Evolutionary conservation across 257 asterid genomes (phyloP).

Genomic region (Mitragyna speciosa): DNA sequence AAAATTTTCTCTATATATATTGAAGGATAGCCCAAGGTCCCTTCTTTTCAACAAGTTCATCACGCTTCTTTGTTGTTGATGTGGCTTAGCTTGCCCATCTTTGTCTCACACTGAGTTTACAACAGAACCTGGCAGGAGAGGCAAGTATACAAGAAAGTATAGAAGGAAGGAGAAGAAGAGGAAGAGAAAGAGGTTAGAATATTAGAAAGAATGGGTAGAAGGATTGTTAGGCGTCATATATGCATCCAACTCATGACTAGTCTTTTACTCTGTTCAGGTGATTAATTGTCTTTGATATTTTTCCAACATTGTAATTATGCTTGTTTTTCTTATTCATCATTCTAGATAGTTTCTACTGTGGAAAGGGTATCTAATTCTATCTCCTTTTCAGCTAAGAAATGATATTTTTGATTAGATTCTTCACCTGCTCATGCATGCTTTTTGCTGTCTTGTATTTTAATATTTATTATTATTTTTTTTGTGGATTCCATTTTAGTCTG

Average conservation of each 20-base stretch:
- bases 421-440: constrained; percentile 5
- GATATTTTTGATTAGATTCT: constrained; percentile 14
- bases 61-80: constrained; percentile 34
- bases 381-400: constrained; percentile 13
- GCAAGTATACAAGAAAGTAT: background rate
- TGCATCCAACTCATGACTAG: constrained; percentile 40
- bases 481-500: background rate
- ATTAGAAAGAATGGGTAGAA: constrained; percentile 40
- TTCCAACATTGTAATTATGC: background rate
- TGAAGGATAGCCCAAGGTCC: constrained; percentile 29
- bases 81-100: constrained; percentile 27
- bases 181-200: constrained; percentile 18
- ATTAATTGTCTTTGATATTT: constrained; percentile 5
- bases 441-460: constrained; percentile 18
- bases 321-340: background rate
- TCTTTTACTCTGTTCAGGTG: constrained; percentile 56
- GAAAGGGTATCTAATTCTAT: constrained; percentile 17
- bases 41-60: constrained; percentile 36
- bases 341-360: background rate
- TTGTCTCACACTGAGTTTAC: constrained; percentile 21
- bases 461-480: background rate
- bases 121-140: constrained; percentile 18
- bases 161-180: background rate
- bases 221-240: constrained; percentile 25
- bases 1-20: constrained; percentile 17